phyloP scores from a whole-genome alignment of 306 rosid species.

The Inga laurina region DNA sequence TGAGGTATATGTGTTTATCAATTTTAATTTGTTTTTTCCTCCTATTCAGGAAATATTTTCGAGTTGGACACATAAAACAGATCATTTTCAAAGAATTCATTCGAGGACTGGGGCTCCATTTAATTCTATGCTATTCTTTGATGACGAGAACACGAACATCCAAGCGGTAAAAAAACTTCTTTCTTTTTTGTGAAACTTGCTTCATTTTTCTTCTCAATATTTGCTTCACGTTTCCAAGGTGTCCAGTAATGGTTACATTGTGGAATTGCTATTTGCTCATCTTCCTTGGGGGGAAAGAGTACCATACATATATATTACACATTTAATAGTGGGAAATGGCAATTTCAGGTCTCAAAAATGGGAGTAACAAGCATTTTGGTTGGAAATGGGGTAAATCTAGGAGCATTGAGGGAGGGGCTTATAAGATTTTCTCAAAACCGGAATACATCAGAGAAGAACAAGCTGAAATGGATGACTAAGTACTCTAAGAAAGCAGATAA shows the following conservation, averaged over 20 bases:
- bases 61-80: too few relatives aligned
- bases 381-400: conserved; percentile 70
- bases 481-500: conserved; percentile 43
- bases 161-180: too few relatives aligned
- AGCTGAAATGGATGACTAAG: conserved; percentile 63
- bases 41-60: too few relatives aligned
- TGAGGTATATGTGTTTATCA: neutral
- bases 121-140: too few relatives aligned
- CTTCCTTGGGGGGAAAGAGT: neutral
- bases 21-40: neutral
- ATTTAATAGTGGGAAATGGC: neutral
- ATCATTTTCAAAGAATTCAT: too few relatives aligned
- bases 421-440: conserved; percentile 56
- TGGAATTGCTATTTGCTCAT: neutral
- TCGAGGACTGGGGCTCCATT: too few relatives aligned
- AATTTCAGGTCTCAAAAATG: conserved; percentile 77
- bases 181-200: too few relatives aligned
- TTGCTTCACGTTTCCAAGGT: too few relatives aligned
- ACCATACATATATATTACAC: neutral
- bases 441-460: conserved; percentile 68
- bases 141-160: too few relatives aligned
- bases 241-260: too few relatives aligned
- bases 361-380: conserved; percentile 90
- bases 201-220: too few relatives aligned
- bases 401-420: conserved; percentile 72